A percentile compares a stretch with the other conserved stretches of the same genome.
Evolutionary conservation across 2,329 filamentous ascomycete species (phyloP).

Genomic region (Stromatinia cepivora): DNA sequence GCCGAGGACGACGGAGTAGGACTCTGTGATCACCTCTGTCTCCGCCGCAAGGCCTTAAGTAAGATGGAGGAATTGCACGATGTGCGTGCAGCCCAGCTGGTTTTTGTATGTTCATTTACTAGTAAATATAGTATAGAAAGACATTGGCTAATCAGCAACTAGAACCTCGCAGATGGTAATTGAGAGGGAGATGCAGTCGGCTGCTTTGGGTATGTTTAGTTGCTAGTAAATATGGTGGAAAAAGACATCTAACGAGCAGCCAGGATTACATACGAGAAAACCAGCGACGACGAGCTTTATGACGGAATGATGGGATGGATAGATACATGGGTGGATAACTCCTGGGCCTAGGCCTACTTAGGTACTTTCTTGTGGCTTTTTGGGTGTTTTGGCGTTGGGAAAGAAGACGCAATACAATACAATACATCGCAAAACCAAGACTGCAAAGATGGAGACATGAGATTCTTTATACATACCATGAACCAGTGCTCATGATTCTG

Average conservation of each 20-base stretch:
- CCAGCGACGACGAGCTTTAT: not conserved
- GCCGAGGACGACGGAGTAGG: not conserved
- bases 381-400: not conserved
- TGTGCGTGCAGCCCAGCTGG: too few species aligned
- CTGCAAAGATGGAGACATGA: not conserved
- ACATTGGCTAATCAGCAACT: not conserved
- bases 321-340: not conserved
- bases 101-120: not conserved
- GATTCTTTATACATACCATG: constrained; percentile 8
- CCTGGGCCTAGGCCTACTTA: constrained; percentile 1
- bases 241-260: not conserved
- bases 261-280: not conserved
- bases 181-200: not conserved
- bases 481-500: not conserved
- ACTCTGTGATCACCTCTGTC: not conserved
- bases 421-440: not conserved
- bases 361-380: constrained; percentile 1
- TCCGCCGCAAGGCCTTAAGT: not conserved
- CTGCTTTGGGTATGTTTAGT: not conserved
- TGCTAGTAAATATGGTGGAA: not conserved
- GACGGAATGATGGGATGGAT: not conserved
- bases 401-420: not conserved
- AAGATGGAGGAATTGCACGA: not conserved
- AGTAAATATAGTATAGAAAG: not conserved
- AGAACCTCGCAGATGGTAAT: not conserved